phyloP scores from a whole-genome alignment of 345 rosid genomes.

The Pelargonium nanum region DNA sequence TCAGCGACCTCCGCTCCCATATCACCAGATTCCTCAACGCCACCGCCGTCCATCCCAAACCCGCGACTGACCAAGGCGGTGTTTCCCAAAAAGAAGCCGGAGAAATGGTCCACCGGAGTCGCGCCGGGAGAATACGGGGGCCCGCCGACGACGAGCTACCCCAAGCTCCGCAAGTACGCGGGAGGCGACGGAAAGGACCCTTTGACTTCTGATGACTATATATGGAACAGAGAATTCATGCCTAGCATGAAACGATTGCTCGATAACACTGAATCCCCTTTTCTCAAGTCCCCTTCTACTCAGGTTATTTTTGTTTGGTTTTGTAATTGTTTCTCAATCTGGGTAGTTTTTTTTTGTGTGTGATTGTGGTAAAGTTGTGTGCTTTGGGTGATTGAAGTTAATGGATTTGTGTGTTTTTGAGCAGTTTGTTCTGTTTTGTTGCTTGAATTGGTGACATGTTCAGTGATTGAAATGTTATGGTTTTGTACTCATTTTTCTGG shows the following conservation, averaged over 20 bases:
- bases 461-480: not conserved
- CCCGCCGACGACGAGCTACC: constrained; percentile 61
- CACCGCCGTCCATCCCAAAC: constrained; percentile 16
- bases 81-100: constrained; percentile 71
- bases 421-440: not conserved
- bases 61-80: constrained; percentile 52
- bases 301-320: constrained; percentile 24
- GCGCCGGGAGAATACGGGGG: constrained; percentile 94
- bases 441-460: not conserved
- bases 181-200: constrained; percentile 84
- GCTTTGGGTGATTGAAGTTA: not conserved
- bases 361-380: not conserved
- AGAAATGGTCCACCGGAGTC: constrained; percentile 87
- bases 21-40: constrained; percentile 34
- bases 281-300: constrained; percentile 27
- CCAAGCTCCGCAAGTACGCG: constrained; percentile 81
- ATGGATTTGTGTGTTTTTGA: not conserved
- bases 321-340: not conserved
- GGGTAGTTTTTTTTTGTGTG: not conserved
- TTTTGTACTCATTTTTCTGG: not conserved
- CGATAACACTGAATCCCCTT: constrained; percentile 27
- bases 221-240: constrained; percentile 92
- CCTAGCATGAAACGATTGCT: constrained; percentile 58
- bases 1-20: constrained; percentile 48
- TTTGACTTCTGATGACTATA: constrained; percentile 67